phyloP scores from a whole-genome alignment of 805 yeast species.

The Torulaspora gathmanii region DNA sequence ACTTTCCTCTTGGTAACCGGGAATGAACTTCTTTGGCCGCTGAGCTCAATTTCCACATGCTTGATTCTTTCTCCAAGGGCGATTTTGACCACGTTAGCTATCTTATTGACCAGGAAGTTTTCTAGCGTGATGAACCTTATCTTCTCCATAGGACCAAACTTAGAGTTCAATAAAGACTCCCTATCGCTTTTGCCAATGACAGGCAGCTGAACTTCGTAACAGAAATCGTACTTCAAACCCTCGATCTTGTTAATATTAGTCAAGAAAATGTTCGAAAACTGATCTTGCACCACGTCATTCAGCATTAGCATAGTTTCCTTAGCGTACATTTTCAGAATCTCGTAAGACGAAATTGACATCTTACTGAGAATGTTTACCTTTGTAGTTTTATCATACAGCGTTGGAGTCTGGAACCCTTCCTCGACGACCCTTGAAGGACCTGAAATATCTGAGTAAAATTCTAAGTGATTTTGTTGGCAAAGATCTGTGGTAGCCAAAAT shows the following conservation, averaged over 20 bases:
- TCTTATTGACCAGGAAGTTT: slow-evolving; percentile 55
- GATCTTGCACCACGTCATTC: slow-evolving; percentile 75
- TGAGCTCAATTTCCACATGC: slow-evolving; percentile 35
- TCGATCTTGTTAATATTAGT: slow-evolving; percentile 48
- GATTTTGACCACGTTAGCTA: slow-evolving; percentile 51
- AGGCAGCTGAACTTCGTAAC: slow-evolving; percentile 48
- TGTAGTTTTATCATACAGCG: slow-evolving; percentile 69
- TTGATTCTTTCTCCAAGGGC: slow-evolving; percentile 51
- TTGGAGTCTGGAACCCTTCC: slow-evolving; percentile 66
- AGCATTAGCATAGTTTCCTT: slow-evolving; percentile 59
- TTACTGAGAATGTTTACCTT: slow-evolving; percentile 78
- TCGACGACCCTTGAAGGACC: slow-evolving; percentile 41
- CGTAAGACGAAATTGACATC: slow-evolving; percentile 66
- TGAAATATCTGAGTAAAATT: slow-evolving; percentile 50
- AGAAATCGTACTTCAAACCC: slow-evolving; percentile 61
- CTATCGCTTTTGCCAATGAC: slow-evolving; percentile 25
- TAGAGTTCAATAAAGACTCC: slow-evolving; percentile 34
- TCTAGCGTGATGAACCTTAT: slow-evolving; percentile 67
- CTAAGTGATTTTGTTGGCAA: slow-evolving; percentile 55
- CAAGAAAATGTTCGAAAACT: slow-evolving; percentile 74
- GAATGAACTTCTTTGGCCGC: slow-evolving; percentile 31
- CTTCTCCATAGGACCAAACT: slow-evolving; percentile 66
- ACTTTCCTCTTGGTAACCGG: slow-evolving; percentile 48
- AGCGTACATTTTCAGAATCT: slow-evolving; percentile 60
- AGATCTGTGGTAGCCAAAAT: slow-evolving; percentile 80